phyloP scores from a whole-genome alignment of 129 eudicot genomes.

The Saposhnikovia divaricata region DNA sequence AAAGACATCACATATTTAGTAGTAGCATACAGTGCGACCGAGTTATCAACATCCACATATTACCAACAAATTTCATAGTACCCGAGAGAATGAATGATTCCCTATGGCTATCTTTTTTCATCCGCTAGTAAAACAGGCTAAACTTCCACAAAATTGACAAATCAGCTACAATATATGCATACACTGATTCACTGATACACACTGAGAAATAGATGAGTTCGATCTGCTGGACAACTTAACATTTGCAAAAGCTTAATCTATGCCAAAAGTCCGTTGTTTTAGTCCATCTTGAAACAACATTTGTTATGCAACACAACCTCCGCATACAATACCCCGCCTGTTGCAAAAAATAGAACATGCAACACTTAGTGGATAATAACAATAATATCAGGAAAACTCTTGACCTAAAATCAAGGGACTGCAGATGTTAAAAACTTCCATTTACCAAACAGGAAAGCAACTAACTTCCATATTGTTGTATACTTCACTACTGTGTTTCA shows the following conservation, averaged over 20 bases:
- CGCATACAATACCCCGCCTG: conserved; percentile 72
- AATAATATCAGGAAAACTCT: not conserved
- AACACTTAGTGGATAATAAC: not conserved
- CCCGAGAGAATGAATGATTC: conserved; percentile 29
- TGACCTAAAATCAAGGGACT: not conserved
- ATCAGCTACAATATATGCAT: conserved; percentile 7
- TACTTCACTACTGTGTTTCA: not conserved
- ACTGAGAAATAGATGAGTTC: not conserved
- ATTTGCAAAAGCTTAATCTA: conserved; percentile 3
- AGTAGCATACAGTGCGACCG: not conserved
- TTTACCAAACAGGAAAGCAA: not conserved
- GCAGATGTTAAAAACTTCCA: not conserved
- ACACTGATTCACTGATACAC: not conserved
- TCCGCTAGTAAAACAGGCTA: not conserved
- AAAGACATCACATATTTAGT: not conserved
- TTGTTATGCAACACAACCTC: conserved; percentile 68
- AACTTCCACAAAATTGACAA: conserved; percentile 1
- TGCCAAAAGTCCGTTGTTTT: conserved; percentile 11
- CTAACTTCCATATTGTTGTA: not conserved
- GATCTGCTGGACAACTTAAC: not conserved
- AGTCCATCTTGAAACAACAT: conserved; percentile 22
- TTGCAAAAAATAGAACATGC: conserved; percentile 3
- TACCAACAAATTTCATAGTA: not conserved
- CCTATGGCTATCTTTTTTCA: conserved; percentile 5
- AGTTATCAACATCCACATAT: conserved; percentile 7